A percentile compares a stretch with the other conserved stretches of the same genome.
These are phyloP conservation scores for Kentomonas sorsogonicus DNA, from an alignment of 208 protist species.

Conservation along the genomic window DNA sequence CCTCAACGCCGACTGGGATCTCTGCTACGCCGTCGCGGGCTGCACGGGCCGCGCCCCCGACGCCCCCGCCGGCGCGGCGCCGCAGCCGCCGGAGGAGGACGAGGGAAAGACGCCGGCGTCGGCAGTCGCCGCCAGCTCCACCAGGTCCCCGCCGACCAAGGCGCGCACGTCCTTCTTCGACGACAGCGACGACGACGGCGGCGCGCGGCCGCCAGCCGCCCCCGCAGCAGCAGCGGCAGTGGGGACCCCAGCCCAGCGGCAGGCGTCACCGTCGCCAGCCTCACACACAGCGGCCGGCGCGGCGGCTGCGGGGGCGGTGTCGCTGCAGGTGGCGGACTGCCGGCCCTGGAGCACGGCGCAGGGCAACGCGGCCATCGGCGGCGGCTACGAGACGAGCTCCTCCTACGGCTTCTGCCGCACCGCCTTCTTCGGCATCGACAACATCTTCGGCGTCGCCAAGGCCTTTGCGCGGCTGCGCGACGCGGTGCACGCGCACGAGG, in stretches of 20 bases:
- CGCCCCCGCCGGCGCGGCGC: neutral
- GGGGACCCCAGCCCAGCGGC: neutral
- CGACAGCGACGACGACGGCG: too few species aligned
- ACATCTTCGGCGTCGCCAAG: slow-evolving; percentile 74
- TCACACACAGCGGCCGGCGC: slow-evolving; percentile 5
- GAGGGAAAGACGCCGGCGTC: too few species aligned
- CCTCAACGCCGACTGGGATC: slow-evolving; percentile 9
- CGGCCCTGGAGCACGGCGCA: slow-evolving; percentile 52
- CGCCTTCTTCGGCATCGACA: slow-evolving; percentile 85
- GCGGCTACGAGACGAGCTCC: slow-evolving; percentile 75
- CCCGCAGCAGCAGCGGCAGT: too few species aligned
- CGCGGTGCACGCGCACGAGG: slow-evolving; percentile 45
- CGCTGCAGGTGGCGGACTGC: slow-evolving; percentile 74
- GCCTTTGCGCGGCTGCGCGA: slow-evolving; percentile 61
- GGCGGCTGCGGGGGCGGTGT: slow-evolving; percentile 9
- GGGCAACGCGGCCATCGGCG: slow-evolving; percentile 66
- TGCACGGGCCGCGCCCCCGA: neutral
- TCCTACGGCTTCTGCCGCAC: slow-evolving; percentile 68
- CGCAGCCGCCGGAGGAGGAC: too few species aligned
- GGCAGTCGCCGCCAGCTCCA: too few species aligned
- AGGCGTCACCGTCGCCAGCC: neutral
- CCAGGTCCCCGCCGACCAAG: too few species aligned
- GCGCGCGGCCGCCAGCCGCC: too few species aligned
- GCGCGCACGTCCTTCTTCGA: slow-evolving; percentile 8
- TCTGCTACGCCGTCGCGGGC: neutral